These are phyloP conservation scores for Barnettozyma botsteinii DNA, from an alignment of 805 yeast species.

Conservation along the genomic window DNA sequence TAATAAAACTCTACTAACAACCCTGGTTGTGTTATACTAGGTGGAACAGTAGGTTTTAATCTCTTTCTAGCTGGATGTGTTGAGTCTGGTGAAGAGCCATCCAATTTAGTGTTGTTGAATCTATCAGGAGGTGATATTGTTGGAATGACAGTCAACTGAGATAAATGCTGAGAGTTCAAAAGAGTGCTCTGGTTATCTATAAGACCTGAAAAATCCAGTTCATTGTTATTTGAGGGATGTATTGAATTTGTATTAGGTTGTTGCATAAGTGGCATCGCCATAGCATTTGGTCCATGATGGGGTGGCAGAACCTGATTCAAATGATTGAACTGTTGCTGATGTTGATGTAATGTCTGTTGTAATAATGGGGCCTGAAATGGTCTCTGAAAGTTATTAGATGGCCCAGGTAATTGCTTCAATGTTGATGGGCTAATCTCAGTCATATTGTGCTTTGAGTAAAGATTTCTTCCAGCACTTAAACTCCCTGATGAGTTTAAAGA, in stretches of 20 bases:
- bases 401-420: slow-evolving; percentile 3
- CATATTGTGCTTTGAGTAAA: no score
- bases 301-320: not conserved
- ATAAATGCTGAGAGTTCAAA: slow-evolving; percentile 4
- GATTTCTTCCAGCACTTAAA: no score
- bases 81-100: slow-evolving; percentile 1
- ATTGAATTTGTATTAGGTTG: not conserved
- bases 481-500: no score
- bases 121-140: slow-evolving; percentile 3
- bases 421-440: no score
- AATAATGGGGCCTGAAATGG: slow-evolving; percentile 8
- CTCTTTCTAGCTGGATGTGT: slow-evolving; percentile 2
- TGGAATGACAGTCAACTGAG: slow-evolving; percentile 5
- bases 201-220: slow-evolving; percentile 7
- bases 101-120: not conserved
- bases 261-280: slow-evolving; percentile 1
- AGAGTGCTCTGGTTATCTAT: slow-evolving; percentile 5
- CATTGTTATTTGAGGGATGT: not conserved
- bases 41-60: slow-evolving; percentile 4
- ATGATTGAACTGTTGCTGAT: not conserved
- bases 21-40: slow-evolving; percentile 9
- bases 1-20: slow-evolving; percentile 9
- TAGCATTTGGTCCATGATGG: slow-evolving; percentile 8
- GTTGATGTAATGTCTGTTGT: slow-evolving; percentile 6
- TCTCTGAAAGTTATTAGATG: slow-evolving; percentile 3